Evolutionary conservation across 2,329 filamentous ascomycete genomes (phyloP).

Genomic region (Exophiala viscosa): DNA sequence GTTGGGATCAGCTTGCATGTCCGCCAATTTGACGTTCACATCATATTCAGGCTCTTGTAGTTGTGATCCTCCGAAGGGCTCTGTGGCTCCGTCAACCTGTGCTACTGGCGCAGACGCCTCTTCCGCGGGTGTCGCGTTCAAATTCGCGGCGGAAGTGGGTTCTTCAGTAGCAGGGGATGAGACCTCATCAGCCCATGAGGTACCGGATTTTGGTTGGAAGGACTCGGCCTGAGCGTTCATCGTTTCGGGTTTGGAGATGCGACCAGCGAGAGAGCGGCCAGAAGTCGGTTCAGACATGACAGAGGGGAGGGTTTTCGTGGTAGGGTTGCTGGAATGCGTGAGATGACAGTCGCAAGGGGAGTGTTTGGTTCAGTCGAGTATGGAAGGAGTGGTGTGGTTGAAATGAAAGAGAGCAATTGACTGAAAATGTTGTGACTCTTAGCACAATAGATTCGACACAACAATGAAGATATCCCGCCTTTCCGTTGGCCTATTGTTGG

Average conservation of each 20-base stretch:
- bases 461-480: no score
- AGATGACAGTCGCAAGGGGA: background rate
- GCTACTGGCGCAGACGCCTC: constrained; percentile 8
- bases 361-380: no score
- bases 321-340: no score
- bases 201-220: constrained; percentile 24
- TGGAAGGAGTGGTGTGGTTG: background rate
- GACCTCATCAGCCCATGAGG: constrained; percentile 44
- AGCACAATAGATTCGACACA: no score
- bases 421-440: no score
- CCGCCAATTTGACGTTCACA: constrained; percentile 87
- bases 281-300: constrained; percentile 34
- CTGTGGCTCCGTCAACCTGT: constrained; percentile 42
- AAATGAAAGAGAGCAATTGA: no score
- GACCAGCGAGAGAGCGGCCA: constrained; percentile 45
- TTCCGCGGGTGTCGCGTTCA: constrained; percentile 1
- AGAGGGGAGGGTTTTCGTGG: background rate
- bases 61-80: constrained; percentile 44
- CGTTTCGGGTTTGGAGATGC: constrained; percentile 44
- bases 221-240: constrained; percentile 21
- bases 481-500: no score
- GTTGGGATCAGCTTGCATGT: constrained; percentile 79
- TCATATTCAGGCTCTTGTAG: constrained; percentile 73
- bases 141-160: constrained; percentile 14
- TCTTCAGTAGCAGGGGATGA: constrained; percentile 29